Conservation (phyloP, 2,329 filamentous ascomycete species). For the Teratosphaeria nubilosa region DNA sequence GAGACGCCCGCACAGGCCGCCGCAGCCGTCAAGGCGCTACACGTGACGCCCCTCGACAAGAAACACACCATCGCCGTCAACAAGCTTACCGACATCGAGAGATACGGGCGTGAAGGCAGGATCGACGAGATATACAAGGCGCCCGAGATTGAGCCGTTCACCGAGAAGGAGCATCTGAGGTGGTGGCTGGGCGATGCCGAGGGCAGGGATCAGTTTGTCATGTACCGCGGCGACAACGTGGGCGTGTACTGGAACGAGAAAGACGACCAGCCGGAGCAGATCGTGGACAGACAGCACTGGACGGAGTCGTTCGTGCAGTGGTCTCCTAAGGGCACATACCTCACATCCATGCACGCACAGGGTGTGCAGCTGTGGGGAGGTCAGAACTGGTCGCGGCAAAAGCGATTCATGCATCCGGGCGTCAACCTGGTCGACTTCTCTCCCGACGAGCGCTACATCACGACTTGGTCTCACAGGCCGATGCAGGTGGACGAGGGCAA, state of each 20-base stretch:
- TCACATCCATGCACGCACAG: conserved; percentile 89
- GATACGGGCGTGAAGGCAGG: conserved; percentile 86
- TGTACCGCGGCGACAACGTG: conserved; percentile 85
- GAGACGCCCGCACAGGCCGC: conserved; percentile 80
- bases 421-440: conserved; percentile 97
- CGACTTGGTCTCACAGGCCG: conserved; percentile 91
- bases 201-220: conserved; percentile 88
- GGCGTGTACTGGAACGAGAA: conserved; percentile 99
- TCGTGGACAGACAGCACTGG: conserved; percentile 92
- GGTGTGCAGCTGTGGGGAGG: conserved; percentile 98
- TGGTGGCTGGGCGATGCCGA: conserved; percentile 87
- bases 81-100: conserved; percentile 96
- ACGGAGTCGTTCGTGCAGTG: conserved; percentile 97
- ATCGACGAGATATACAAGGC: conserved; percentile 83
- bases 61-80: conserved; percentile 92
- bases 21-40: conserved; percentile 78
- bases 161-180: conserved; percentile 85
- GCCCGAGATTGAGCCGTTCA: conserved; percentile 73
- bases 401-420: conserved; percentile 87
- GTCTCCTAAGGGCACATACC: conserved; percentile 88
- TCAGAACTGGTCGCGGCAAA: conserved; percentile 76
- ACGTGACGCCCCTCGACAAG: conserved; percentile 85
- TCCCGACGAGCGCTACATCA: conserved; percentile 81
- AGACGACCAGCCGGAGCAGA: conserved; percentile 73
- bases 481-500: conserved; percentile 88